Base-by-base conservation (phyloP, 331 rosid genomes). In the Telfairia occidentalis region DNA sequence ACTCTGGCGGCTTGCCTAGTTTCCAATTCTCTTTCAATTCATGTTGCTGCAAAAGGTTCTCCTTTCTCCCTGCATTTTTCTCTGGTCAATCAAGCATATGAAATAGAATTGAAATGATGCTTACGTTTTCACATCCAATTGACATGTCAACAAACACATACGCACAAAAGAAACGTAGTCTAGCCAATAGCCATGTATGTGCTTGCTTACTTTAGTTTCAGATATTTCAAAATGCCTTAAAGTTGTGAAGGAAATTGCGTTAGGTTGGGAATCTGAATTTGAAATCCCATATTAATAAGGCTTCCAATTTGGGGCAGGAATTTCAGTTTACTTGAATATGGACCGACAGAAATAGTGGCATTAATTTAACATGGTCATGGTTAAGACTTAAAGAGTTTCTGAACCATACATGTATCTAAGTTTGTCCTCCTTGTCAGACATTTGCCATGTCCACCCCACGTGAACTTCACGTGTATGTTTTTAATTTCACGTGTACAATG, bases 351-450 rank as follows among this genome's bases (percentile, higher is more conserved):
- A 26, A 23, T 42, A 11, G 40, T 69, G 24, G 13, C 74, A 69
- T 45, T 69, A 40, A 69, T 69, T 69, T 12, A 12, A 69, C 71
- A 63, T 37, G 35, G 15, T 69, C 23, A 15, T 24, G 30, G 24
- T 15, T 69, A 10, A 43, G n/a, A n/a, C n/a, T n/a, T n/a, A n/a
- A n/a, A n/a, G 55, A 69, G 55, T 69, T 24, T 69, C 34, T 42
- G 4, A 43, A 69, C 55, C 74, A 69, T 43, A 28, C 74, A 69
- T 69, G 19, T 69, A 69, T 7, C 74, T 21, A 69, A 69, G 57
- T 55, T 69, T 69, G 57, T 69, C 74, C 18, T 69, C 74, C 57
- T 7, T 26, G 74, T 69, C 37, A 69, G 74, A 69, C 74, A 69
- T 69, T 12, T 38, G 15, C 74, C 74, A 43, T 69, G 40, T 8